These are phyloP conservation scores for Hanseniaspora opuntiae DNA, from an alignment of 805 yeast species.

Conservation along the genomic window DNA sequence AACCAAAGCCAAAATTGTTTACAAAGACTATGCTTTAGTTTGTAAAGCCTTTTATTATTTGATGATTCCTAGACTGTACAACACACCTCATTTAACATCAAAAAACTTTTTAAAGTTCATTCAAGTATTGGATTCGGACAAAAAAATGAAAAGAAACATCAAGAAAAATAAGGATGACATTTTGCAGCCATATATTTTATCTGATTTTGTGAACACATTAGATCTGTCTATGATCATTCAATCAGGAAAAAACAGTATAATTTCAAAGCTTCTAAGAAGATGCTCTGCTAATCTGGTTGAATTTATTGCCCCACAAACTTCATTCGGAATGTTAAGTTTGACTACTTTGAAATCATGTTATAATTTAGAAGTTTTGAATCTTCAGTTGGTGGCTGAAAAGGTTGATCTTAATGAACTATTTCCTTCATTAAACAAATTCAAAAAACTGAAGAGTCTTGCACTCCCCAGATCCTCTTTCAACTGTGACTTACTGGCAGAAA, in stretches of 20 bases:
- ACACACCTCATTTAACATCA: conserved; percentile 47
- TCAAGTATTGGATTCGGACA: conserved; percentile 40
- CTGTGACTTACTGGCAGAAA: conserved; percentile 34
- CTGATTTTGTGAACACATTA: conserved; percentile 39
- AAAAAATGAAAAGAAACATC: conserved; percentile 24
- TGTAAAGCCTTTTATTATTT: conserved; percentile 47
- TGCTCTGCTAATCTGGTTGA: conserved; percentile 51
- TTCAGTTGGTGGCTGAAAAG: conserved; percentile 80
- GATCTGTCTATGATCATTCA: conserved; percentile 75
- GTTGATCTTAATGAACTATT: conserved; percentile 72
- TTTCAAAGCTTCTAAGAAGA: conserved; percentile 68
- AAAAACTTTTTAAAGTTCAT: conserved; percentile 62
- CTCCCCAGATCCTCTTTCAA: conserved; percentile 80
- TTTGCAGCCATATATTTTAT: not conserved
- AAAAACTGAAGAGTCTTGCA: conserved; percentile 55
- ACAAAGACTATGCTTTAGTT: conserved; percentile 44
- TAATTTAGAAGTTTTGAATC: conserved; percentile 50
- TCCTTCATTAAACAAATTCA: conserved; percentile 50
- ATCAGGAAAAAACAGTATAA: conserved; percentile 80
- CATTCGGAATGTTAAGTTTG: conserved; percentile 84
- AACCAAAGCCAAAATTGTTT: conserved; percentile 25
- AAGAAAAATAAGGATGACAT: conserved; percentile 32
- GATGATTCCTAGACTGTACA: conserved; percentile 53
- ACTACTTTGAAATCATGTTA: conserved; percentile 65
- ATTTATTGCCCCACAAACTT: conserved; percentile 86